Percentiles rank a stretch among this genome's conserved stretches.
phyloP scores from a whole-genome alignment of 495 filamentous ascomycete genomes.

The Penicillium pulvis region DNA sequence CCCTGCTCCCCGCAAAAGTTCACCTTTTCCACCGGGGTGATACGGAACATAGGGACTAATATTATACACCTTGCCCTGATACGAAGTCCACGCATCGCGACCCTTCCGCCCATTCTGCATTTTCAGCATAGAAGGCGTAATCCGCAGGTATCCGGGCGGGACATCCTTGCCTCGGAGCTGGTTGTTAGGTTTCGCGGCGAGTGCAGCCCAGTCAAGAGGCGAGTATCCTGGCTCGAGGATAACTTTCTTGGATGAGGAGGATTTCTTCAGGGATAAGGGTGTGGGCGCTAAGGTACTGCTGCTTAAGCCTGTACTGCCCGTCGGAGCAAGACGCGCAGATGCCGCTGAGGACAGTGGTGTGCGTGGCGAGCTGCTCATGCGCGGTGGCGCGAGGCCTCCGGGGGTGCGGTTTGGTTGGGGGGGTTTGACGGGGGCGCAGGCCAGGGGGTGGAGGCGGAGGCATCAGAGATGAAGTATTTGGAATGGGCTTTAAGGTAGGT shows the following conservation, averaged over 20 bases:
- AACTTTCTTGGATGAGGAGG: slow-evolving; percentile 62
- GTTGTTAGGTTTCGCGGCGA: slow-evolving; percentile 62
- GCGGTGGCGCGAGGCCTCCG: slow-evolving; percentile 19
- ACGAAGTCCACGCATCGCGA: slow-evolving; percentile 83
- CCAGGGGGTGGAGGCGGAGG: slow-evolving; percentile 41
- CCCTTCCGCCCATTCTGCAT: slow-evolving; percentile 76
- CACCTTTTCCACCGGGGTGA: slow-evolving; percentile 88
- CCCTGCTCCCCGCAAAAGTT: slow-evolving; percentile 80
- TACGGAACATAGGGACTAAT: slow-evolving; percentile 86
- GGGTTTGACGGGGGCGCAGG: slow-evolving; percentile 32
- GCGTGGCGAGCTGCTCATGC: slow-evolving; percentile 21
- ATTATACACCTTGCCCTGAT: slow-evolving; percentile 90
- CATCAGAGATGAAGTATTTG: slow-evolving; percentile 35
- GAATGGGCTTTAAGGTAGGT: slow-evolving; percentile 15
- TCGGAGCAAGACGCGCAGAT: slow-evolving; percentile 33
- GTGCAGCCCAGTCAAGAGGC: slow-evolving; percentile 91
- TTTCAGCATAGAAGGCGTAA: slow-evolving; percentile 78
- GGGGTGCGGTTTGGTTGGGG: slow-evolving; percentile 24
- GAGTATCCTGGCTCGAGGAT: slow-evolving; percentile 83
- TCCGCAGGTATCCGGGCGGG: slow-evolving; percentile 56
- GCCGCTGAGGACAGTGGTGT: slow-evolving; percentile 41
- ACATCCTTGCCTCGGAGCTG: slow-evolving; percentile 66
- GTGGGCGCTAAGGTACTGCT: slow-evolving; percentile 40
- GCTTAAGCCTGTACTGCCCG: slow-evolving; percentile 30
- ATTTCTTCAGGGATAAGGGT: slow-evolving; percentile 40